A percentile compares a stretch with the other conserved stretches of the same genome.
Conservation (phyloP, 352 stramenopile genomes). For the Phytophthora pluvialis region DNA sequence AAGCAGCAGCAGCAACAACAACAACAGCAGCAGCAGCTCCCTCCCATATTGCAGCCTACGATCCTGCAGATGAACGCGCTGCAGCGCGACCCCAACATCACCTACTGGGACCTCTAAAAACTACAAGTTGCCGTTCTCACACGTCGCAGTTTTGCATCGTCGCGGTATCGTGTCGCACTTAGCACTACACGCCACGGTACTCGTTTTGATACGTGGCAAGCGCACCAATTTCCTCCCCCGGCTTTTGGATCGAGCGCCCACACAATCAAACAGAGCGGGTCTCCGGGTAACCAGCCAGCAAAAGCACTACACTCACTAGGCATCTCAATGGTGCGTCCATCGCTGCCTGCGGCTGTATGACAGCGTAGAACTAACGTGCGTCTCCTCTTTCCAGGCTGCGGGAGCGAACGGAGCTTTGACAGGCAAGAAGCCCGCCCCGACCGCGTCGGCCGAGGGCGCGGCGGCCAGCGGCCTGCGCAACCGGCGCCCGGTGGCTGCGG, state of each 20-base stretch:
- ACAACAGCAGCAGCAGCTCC: slow-evolving; percentile 11
- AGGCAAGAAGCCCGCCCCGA: slow-evolving; percentile 77
- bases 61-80: slow-evolving; percentile 6
- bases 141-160: slow-evolving; percentile 27
- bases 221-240: slow-evolving; percentile 13
- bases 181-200: background rate
- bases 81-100: slow-evolving; percentile 15
- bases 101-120: slow-evolving; percentile 27
- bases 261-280: slow-evolving; percentile 34
- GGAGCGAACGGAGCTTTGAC: slow-evolving; percentile 47
- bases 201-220: slow-evolving; percentile 38
- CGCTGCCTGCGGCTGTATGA: background rate
- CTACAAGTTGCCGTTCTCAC: background rate
- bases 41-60: slow-evolving; percentile 6
- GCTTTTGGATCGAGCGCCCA: slow-evolving; percentile 20
- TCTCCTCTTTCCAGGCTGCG: slow-evolving; percentile 31
- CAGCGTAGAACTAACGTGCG: background rate
- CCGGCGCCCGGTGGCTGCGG: slow-evolving; percentile 59
- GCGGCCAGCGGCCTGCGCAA: slow-evolving; percentile 79
- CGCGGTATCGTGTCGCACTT: slow-evolving; percentile 29
- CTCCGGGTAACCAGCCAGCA: slow-evolving; percentile 2
- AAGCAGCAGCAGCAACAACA: slow-evolving; percentile 20
- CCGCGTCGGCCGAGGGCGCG: slow-evolving; percentile 58
- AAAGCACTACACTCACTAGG: slow-evolving; percentile 7
- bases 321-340: slow-evolving; percentile 28